These are phyloP conservation scores for Fusarium citri DNA, from an alignment of 2,329 filamentous ascomycete species.

Conservation along the genomic window DNA sequence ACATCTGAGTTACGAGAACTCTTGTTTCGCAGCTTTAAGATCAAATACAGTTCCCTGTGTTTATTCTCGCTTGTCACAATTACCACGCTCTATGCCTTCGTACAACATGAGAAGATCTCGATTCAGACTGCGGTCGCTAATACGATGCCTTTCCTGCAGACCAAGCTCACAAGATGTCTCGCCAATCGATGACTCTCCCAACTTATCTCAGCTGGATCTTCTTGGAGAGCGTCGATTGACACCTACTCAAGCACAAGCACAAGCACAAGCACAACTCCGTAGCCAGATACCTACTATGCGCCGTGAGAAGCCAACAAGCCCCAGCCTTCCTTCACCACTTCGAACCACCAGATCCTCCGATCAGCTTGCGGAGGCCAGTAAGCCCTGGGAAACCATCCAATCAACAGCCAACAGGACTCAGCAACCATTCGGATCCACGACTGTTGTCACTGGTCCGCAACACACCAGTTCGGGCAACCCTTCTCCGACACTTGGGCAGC, in stretches of 20 bases:
- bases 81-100: not conserved
- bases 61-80: not conserved
- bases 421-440: slow-evolving; percentile 41
- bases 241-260: slow-evolving; percentile 30
- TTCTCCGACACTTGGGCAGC: slow-evolving; percentile 50
- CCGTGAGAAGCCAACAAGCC: slow-evolving; percentile 61
- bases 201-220: slow-evolving; percentile 50
- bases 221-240: slow-evolving; percentile 31
- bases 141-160: slow-evolving; percentile 44
- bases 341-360: slow-evolving; percentile 53
- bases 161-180: slow-evolving; percentile 58
- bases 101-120: slow-evolving; percentile 26
- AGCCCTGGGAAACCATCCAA: slow-evolving; percentile 39
- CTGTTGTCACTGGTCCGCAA: slow-evolving; percentile 44
- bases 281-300: slow-evolving; percentile 66
- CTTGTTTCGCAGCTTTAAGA: not conserved
- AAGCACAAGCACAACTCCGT: slow-evolving; percentile 38
- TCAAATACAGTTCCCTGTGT: not conserved
- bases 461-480: slow-evolving; percentile 42
- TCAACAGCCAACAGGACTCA: slow-evolving; percentile 12
- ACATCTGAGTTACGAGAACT: not conserved
- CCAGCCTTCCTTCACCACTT: slow-evolving; percentile 52
- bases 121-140: slow-evolving; percentile 34
- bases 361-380: slow-evolving; percentile 30
- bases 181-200: slow-evolving; percentile 62